phyloP scores from a whole-genome alignment of 257 asterid species.

The Linaria vulgaris region DNA sequence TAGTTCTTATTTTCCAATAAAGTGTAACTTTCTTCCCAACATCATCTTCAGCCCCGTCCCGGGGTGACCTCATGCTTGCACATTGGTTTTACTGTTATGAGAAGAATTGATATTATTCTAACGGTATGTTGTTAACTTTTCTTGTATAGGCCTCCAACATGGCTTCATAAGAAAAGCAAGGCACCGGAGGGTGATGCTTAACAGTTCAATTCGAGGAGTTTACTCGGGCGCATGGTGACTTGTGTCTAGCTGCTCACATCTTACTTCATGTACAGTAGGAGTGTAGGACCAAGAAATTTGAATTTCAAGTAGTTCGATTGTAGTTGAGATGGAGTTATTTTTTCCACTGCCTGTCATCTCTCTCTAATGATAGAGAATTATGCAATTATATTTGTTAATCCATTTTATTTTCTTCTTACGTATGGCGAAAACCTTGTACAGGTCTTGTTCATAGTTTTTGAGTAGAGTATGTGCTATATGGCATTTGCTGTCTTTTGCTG shows the following conservation, averaged over 20 bases:
- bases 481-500: no score
- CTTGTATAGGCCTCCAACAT: conserved; percentile 10
- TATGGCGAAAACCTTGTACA: no score
- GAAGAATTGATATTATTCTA: no score
- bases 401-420: no score
- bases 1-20: no score
- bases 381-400: no score
- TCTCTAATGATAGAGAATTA: neutral
- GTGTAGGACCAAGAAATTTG: neutral
- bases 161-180: conserved; percentile 4
- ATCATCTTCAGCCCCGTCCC: no score
- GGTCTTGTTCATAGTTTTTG: no score
- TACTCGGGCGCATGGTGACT: neutral
- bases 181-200: conserved; percentile 4
- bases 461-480: no score
- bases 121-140: neutral
- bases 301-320: neutral
- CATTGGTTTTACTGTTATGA: no score
- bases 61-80: no score
- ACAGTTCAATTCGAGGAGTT: neutral
- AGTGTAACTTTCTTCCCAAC: no score
- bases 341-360: neutral
- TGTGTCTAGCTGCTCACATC: neutral
- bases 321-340: neutral
- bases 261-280: conserved; percentile 1